These are phyloP conservation scores for Botrytis sinoallii DNA, from an alignment of 2,329 filamentous ascomycete species.

Conservation along the genomic window DNA sequence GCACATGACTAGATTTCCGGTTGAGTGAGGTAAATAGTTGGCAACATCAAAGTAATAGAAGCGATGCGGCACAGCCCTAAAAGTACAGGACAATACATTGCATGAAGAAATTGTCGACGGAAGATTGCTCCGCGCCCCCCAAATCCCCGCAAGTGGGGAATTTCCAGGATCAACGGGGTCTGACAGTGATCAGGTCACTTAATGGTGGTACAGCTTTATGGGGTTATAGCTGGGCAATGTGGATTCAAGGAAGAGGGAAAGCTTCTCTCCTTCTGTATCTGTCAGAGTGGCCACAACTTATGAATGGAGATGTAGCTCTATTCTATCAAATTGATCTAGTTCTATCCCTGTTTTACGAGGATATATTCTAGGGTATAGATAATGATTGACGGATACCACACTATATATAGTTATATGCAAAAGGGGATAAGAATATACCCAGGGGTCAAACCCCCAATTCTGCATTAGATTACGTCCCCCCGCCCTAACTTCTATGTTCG, in stretches of 20 bases:
- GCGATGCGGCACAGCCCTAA: not conserved
- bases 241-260: not conserved
- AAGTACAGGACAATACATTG: not conserved
- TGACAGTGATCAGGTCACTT: not conserved
- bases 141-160: not conserved
- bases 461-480: not conserved
- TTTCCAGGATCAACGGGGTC: not conserved
- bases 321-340: not conserved
- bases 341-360: too few species aligned
- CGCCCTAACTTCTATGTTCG: not conserved
- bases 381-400: not conserved
- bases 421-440: not conserved
- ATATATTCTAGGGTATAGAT: too few species aligned
- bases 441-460: not conserved
- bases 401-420: not conserved
- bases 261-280: not conserved
- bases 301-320: not conserved
- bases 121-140: not conserved
- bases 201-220: not conserved
- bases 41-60: not conserved
- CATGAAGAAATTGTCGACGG: not conserved
- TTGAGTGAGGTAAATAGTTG: not conserved
- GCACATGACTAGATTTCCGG: not conserved
- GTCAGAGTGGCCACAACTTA: not conserved
- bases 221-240: not conserved